Percentiles rank a stretch among this genome's conserved stretches.
Evolutionary conservation across 2,329 filamentous ascomycete genomes (phyloP).

Genomic region (Coniochaeta prunicola): DNA sequence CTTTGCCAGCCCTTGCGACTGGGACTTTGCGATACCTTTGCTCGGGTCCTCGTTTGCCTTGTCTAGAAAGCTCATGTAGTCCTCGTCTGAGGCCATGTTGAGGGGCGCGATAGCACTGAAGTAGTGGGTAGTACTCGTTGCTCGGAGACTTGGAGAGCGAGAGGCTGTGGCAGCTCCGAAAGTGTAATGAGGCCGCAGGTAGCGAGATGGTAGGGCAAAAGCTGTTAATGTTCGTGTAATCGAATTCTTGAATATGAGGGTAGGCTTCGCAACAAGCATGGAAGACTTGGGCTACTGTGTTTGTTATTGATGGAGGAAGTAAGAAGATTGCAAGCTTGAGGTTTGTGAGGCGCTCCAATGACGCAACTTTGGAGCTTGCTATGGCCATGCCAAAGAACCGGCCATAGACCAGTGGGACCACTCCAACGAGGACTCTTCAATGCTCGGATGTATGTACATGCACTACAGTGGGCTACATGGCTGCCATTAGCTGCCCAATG

Average conservation of each 20-base stretch:
- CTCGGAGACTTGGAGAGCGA: neutral
- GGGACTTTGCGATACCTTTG: slow-evolving; percentile 38
- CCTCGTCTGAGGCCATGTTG: slow-evolving; percentile 67
- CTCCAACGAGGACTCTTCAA: no score
- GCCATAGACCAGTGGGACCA: no score
- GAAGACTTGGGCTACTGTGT: neutral
- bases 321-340: neutral
- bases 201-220: neutral
- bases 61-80: slow-evolving; percentile 77
- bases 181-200: neutral
- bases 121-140: neutral
- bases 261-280: neutral
- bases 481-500: neutral
- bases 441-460: no score
- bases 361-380: slow-evolving; percentile 3
- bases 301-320: neutral
- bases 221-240: neutral
- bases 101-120: neutral
- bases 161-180: neutral
- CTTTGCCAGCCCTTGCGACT: slow-evolving; percentile 13
- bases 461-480: no score
- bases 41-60: slow-evolving; percentile 78
- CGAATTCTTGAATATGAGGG: neutral
- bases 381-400: neutral
- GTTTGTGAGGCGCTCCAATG: neutral